Base-by-base conservation (phyloP, 2,329 filamentous ascomycete genomes). In the Verticillium nonalfalfae region DNA sequence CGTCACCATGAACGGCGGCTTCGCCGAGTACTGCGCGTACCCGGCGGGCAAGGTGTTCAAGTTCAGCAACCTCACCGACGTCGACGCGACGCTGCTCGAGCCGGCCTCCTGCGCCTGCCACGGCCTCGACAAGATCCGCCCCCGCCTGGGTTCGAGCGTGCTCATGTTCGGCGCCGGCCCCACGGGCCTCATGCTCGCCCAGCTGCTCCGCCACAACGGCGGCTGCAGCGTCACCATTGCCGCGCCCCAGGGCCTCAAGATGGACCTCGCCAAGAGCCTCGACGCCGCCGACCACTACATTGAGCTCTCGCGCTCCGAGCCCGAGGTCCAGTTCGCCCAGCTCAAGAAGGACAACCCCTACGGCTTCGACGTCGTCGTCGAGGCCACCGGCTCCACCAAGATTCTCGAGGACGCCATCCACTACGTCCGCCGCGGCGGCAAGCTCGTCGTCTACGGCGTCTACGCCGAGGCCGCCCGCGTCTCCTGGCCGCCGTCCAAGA, bases 81-180 rank as follows among this genome's bases (percentile, higher is more conserved):
- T 88, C n/a, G 86, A 90, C 63, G 88, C 88, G 18, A 89, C 87
- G 33, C 81, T 90, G 13, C 81, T 90, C 57, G 88, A 90, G 73
- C 86, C 88, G 13, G 87, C 87, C 6, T 89, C 87, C 4, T 90
- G 88, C 67, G 87, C 88, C n/a, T 84, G 85, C 64, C 88, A 90
- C 70, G 87, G 87, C 14, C 76, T 90, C 31, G 87, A 90, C 71
- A 86, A 87, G 76, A 90, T 90, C 67, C 78, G 81, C 4, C 86
- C 87, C 13, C 85, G 85, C 69, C 80, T 89, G 63, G 85, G 87
- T 35, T 88, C 85, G 33, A 82, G 83, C 57, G 84, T 89, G 55
- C 79, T 89, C 59, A 81, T 89, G 75, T 87, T 89, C 68, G 85
- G 85, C 62, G 85, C 85, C 64, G 87, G 87, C 5, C 86, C 87